Conservation (phyloP, 2,329 filamentous ascomycete genomes). For the Aureobasidium uvarum region DNA sequence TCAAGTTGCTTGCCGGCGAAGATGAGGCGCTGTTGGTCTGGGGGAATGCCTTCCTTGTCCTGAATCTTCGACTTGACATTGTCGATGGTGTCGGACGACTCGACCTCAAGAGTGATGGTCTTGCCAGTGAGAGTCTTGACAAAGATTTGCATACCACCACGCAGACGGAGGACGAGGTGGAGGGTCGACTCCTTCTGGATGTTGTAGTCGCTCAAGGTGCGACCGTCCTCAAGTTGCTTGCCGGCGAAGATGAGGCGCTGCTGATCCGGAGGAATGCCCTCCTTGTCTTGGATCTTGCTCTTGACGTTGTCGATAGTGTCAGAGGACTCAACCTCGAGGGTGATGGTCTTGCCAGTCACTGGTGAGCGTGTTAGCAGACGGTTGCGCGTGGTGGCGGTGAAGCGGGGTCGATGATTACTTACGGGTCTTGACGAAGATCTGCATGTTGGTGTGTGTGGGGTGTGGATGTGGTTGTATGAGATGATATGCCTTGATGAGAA, state of each 20-base stretch:
- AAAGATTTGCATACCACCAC: slow-evolving; percentile 66
- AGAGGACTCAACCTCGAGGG: slow-evolving; percentile 65
- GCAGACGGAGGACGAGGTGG: slow-evolving; percentile 63
- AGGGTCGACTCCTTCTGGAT: slow-evolving; percentile 73
- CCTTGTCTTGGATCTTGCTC: slow-evolving; percentile 96
- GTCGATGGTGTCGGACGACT: slow-evolving; percentile 87
- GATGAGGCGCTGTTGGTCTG: slow-evolving; percentile 90
- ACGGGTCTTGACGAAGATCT: slow-evolving; percentile 98
- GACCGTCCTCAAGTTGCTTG: slow-evolving; percentile 94
- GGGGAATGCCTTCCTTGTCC: slow-evolving; percentile 79
- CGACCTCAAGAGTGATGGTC: slow-evolving; percentile 90
- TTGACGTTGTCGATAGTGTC: slow-evolving; percentile 97
- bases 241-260: slow-evolving; percentile 95
- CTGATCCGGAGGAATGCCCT: slow-evolving; percentile 93
- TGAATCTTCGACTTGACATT: slow-evolving; percentile 92
- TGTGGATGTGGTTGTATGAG: slow-evolving; percentile 29
- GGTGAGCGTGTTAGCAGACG: slow-evolving; percentile 39
- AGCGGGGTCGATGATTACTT: slow-evolving; percentile 49
- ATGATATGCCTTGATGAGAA: slow-evolving; percentile 17
- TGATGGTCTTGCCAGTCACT: slow-evolving; percentile 68
- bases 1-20: slow-evolving; percentile 93
- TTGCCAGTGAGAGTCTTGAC: slow-evolving; percentile 64
- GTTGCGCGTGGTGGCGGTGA: slow-evolving; percentile 31
- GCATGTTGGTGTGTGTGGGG: slow-evolving; percentile 57
- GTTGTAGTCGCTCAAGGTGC: slow-evolving; percentile 88